phyloP scores from a whole-genome alignment of 768 basidiomycete species.

The Sarcomyxa edulis region DNA sequence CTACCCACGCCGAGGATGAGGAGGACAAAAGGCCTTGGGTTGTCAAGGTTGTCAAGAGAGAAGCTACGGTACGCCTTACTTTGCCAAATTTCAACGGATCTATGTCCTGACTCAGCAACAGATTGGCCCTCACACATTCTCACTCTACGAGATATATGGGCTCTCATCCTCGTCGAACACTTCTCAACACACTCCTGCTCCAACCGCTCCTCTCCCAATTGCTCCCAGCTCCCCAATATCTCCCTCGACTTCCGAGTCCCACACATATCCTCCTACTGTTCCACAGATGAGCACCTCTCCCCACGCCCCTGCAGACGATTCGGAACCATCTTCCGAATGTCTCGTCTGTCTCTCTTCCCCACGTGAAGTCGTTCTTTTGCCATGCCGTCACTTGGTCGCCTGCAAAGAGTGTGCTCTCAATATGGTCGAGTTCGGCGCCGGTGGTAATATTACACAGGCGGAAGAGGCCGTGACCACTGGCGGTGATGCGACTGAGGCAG shows the following conservation, averaged over 20 bases:
- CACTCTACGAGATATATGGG: conserved; percentile 93
- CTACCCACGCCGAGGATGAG: conserved; percentile 29
- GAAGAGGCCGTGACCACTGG: conserved; percentile 31
- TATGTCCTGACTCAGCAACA: too few species aligned
- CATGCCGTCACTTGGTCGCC: conserved; percentile 91
- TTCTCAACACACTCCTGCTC: conserved; percentile 18
- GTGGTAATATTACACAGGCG: conserved; percentile 72
- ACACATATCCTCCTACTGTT: conserved; percentile 42
- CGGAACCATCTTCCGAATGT: conserved; percentile 82
- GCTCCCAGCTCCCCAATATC: conserved; percentile 26
- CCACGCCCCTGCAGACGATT: conserved; percentile 47
- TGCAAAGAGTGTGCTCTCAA: conserved; percentile 94
- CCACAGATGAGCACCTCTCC: conserved; percentile 15
- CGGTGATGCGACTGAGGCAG: conserved; percentile 12
- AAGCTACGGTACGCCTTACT: conserved; percentile 60
- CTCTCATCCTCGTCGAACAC: conserved; percentile 56
- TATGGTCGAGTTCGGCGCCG: conserved; percentile 97
- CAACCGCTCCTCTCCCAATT: conserved; percentile 28
- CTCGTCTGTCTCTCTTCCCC: conserved; percentile 86
- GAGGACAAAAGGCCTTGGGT: conserved; percentile 80
- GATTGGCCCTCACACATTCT: conserved; percentile 94
- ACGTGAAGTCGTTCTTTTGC: conserved; percentile 87
- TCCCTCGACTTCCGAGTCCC: conserved; percentile 32
- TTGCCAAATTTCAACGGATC: conserved; percentile 1
- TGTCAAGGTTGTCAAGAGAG: conserved; percentile 88